Percentiles rank a stretch among this genome's conserved stretches.
Conservation (phyloP, 116 monocot genomes). For the Posidonia oceanica region DNA sequence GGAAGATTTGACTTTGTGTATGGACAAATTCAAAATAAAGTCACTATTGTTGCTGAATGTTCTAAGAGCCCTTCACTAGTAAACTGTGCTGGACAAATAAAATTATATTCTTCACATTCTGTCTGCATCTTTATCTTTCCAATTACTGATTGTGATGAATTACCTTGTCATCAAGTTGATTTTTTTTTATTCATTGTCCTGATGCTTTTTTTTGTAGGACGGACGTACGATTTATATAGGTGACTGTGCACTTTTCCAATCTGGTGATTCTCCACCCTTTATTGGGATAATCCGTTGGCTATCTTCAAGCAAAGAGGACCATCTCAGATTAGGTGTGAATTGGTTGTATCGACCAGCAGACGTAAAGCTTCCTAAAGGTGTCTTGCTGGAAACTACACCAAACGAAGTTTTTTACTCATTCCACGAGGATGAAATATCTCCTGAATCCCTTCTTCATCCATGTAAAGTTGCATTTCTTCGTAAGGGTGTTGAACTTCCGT, state of each 20-base stretch:
- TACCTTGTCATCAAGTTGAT: no score
- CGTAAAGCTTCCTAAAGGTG: constrained; percentile 80
- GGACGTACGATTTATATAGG: constrained; percentile 67
- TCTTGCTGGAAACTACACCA: constrained; percentile 61
- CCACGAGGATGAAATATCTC: constrained; percentile 76
- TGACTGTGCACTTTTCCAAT: constrained; percentile 90
- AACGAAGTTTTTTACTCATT: constrained; percentile 94
- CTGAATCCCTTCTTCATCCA: constrained; percentile 86
- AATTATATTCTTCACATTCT: no score
- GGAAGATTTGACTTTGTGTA: no score
- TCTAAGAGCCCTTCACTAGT: no score
- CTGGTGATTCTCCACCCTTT: constrained; percentile 73
- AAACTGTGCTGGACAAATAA: no score
- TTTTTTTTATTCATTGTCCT: neutral
- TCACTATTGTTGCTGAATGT: no score
- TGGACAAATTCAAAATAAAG: no score
- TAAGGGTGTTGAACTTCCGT: no score
- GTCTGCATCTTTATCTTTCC: no score
- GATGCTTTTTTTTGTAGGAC: constrained; percentile 28
- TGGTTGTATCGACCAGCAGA: constrained; percentile 89
- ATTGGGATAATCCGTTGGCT: constrained; percentile 81
- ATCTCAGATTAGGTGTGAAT: constrained; percentile 71
- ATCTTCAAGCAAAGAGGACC: constrained; percentile 28
- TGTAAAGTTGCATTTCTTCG: constrained; percentile 91
- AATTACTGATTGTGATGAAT: no score